These are phyloP conservation scores for Russula ochroleuca DNA, from an alignment of 768 basidiomycete species.

Conservation along the genomic window DNA sequence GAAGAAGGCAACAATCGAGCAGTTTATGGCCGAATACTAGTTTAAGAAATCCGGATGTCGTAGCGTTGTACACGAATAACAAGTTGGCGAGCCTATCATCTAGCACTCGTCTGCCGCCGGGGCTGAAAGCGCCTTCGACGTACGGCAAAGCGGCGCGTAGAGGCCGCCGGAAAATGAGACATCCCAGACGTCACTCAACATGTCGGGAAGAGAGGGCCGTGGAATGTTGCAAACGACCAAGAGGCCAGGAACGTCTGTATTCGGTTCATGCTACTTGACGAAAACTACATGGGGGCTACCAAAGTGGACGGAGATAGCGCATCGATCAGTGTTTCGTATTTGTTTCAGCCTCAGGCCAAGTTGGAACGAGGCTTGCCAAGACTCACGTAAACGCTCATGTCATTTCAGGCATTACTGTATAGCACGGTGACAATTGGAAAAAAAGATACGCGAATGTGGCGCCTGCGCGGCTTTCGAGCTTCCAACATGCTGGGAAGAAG, in stretches of 20 bases:
- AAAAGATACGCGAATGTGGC: conserved; percentile 17
- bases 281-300: neutral
- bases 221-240: neutral
- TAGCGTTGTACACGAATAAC: neutral
- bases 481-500: conserved; percentile 14
- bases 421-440: conserved; percentile 6
- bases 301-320: conserved; percentile 10
- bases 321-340: conserved; percentile 9
- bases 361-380: neutral
- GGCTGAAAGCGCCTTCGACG: neutral
- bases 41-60: neutral
- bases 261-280: neutral
- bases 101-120: neutral
- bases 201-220: neutral
- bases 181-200: neutral
- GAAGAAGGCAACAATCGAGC: conserved; percentile 42
- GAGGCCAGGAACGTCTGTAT: neutral
- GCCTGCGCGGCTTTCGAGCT: conserved; percentile 9
- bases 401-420: conserved; percentile 10
- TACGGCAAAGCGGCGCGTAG: neutral
- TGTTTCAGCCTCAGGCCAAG: conserved; percentile 7
- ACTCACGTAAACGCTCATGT: conserved; percentile 5
- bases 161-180: neutral
- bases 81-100: neutral
- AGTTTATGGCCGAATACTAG: conserved; percentile 29